Evolutionary conservation across 192 early-diverging fungal genomes (phyloP).

Genomic region (Backusella westeae): DNA sequence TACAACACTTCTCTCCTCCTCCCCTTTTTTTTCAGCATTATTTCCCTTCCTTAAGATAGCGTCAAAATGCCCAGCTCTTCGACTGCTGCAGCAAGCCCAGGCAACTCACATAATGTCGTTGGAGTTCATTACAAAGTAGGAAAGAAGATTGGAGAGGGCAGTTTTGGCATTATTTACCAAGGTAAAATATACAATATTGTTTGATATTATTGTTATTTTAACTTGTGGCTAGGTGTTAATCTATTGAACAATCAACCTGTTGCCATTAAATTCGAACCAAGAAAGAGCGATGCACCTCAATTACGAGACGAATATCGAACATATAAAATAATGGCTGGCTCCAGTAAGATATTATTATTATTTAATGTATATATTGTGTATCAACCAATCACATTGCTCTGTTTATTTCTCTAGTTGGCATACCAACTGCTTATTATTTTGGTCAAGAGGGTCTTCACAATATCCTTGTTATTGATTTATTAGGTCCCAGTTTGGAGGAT

Average conservation of each 20-base stretch:
- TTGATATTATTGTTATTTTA: background rate
- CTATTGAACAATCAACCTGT: constrained; percentile 89
- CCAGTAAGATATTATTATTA: constrained; percentile 32
- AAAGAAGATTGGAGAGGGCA: constrained; percentile 96
- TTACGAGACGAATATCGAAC: constrained; percentile 94
- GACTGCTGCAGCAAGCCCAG: constrained; percentile 9
- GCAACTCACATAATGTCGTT: constrained; percentile 59
- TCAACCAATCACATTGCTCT: background rate
- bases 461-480: constrained; percentile 89
- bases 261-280: constrained; percentile 96
- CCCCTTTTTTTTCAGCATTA: background rate
- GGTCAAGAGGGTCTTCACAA: constrained; percentile 96
- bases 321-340: constrained; percentile 88
- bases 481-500: constrained; percentile 93
- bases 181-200: constrained; percentile 52
- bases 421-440: constrained; percentile 94
- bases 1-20: background rate
- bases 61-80: constrained; percentile 1
- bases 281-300: constrained; percentile 97
- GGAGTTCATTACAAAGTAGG: constrained; percentile 97
- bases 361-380: background rate
- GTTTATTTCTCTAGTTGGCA: constrained; percentile 56
- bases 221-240: constrained; percentile 61
- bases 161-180: constrained; percentile 99
- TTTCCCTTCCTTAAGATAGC: background rate